Evolutionary conservation across 1,284 basidiomycete genomes (phyloP).

Genomic region (Ustilago nuda): DNA sequence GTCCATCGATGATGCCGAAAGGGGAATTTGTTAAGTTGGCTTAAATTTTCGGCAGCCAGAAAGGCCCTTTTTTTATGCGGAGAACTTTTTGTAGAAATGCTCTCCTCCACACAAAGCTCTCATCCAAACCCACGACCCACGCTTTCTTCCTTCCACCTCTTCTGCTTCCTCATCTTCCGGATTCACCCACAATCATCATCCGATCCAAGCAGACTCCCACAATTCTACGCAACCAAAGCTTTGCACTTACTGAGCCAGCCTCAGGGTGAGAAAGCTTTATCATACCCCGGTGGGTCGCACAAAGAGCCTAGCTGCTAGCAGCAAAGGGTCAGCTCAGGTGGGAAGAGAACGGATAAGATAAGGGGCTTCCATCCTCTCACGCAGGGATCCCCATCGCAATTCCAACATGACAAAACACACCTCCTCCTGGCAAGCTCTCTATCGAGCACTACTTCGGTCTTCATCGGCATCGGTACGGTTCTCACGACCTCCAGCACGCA

Average conservation of each 20-base stretch:
- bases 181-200: neutral
- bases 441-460: slow-evolving; percentile 34
- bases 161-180: neutral
- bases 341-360: neutral
- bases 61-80: neutral
- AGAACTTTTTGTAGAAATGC: neutral
- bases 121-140: neutral
- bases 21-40: neutral
- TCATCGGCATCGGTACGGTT: slow-evolving; percentile 45
- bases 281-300: neutral
- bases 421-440: slow-evolving; percentile 20
- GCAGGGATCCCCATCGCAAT: neutral
- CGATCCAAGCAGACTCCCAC: neutral
- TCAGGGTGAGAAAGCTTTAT: neutral
- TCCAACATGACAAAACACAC: neutral
- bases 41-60: neutral
- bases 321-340: neutral
- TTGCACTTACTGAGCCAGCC: neutral
- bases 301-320: neutral
- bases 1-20: neutral
- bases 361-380: neutral
- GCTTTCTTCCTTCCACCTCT: neutral
- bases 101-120: neutral
- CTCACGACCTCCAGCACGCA: slow-evolving; percentile 43
- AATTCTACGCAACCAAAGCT: neutral